Percentiles rank a stretch among this genome's conserved stretches.
These are phyloP conservation scores for Talaromyces albobiverticillius DNA, from an alignment of 2,329 filamentous ascomycete genomes.

Conservation along the genomic window DNA sequence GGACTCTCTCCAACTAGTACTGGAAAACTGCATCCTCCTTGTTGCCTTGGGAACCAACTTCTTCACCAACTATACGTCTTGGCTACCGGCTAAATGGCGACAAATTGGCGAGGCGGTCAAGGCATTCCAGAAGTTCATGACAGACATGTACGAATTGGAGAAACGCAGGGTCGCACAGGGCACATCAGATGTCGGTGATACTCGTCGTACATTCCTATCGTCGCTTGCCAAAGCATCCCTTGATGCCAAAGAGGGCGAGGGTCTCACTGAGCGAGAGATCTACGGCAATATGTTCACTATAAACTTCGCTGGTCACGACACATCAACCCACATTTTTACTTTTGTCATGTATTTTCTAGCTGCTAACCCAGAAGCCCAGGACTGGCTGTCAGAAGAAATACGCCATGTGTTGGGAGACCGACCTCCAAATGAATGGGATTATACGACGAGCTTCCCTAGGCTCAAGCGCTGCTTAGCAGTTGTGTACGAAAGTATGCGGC, in stretches of 20 bases:
- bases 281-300: constrained; percentile 1
- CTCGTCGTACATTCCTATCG: neutral
- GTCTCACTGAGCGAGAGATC: constrained; percentile 1
- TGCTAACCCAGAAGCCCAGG: neutral
- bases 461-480: neutral
- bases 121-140: neutral
- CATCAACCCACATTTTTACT: neutral
- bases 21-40: constrained; percentile 2
- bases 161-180: neutral
- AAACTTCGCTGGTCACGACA: constrained; percentile 5
- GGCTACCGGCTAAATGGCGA: constrained; percentile 2
- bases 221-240: neutral
- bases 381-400: neutral
- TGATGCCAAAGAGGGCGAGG: neutral
- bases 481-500: neutral
- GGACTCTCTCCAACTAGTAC: neutral
- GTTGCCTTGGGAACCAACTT: neutral
- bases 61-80: neutral
- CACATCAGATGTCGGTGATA: neutral
- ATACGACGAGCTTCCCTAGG: neutral
- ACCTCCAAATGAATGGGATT: neutral
- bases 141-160: constrained; percentile 3
- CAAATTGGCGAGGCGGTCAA: constrained; percentile 3
- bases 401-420: neutral
- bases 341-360: neutral